Conservation (phyloP, 495 filamentous ascomycete species). For the Aspergillus incahuasiensis region DNA sequence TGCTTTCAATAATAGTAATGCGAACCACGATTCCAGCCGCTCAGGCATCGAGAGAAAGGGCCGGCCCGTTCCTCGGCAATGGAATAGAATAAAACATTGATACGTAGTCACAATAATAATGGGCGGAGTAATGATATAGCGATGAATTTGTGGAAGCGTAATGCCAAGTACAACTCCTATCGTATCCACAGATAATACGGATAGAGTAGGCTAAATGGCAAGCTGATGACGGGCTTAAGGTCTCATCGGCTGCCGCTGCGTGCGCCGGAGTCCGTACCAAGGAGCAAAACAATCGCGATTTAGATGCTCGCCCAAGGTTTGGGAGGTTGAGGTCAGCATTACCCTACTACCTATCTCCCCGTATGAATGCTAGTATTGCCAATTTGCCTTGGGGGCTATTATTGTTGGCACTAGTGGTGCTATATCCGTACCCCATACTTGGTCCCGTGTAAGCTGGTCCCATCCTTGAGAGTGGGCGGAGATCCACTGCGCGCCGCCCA, state of each 20-base stretch:
- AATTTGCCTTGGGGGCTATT: not conserved
- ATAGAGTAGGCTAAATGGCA: not conserved
- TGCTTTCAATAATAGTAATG: not conserved
- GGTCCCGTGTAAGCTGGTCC: not conserved
- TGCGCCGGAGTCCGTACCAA: not conserved
- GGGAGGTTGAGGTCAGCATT: not conserved
- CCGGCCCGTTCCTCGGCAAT: conserved; percentile 11
- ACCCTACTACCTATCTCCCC: too few species aligned
- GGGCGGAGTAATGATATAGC: not conserved
- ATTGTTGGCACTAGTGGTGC: not conserved
- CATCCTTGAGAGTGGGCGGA: too few species aligned
- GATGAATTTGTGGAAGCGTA: not conserved
- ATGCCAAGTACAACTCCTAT: not conserved
- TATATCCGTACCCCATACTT: not conserved
- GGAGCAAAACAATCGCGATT: not conserved
- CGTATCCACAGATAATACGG: not conserved
- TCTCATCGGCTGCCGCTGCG: not conserved
- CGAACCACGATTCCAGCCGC: not conserved
- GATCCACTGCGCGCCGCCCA: not conserved
- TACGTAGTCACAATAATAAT: too few species aligned
- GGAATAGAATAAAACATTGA: conserved; percentile 1
- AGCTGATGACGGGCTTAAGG: not conserved
- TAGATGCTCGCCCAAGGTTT: not conserved
- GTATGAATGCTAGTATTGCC: not conserved
- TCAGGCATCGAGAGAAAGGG: conserved; percentile 1